A percentile compares a stretch with the other conserved stretches of the same genome.
Conservation (phyloP, 2,329 filamentous ascomycete genomes). For the Calonectria pauciramosa region DNA sequence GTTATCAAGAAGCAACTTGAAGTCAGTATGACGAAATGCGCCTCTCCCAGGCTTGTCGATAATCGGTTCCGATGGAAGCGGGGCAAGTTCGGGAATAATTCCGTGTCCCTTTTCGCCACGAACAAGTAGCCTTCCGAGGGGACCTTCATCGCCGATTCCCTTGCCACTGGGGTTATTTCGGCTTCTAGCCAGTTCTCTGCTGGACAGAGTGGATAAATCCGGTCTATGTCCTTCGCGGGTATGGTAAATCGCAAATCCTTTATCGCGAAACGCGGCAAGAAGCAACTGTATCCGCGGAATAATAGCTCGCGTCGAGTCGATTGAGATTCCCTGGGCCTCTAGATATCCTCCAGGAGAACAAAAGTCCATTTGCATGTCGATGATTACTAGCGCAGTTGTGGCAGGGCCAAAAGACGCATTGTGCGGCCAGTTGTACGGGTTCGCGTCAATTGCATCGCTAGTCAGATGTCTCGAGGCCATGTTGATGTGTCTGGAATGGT, state of each 20-base stretch:
- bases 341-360: constrained; percentile 7
- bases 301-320: background rate
- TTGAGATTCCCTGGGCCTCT: constrained; percentile 1
- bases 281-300: constrained; percentile 2
- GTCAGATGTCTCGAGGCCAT: background rate
- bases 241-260: constrained; percentile 1
- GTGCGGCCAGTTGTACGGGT: background rate
- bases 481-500: background rate
- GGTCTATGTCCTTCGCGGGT: constrained; percentile 5
- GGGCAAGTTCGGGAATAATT: constrained; percentile 5
- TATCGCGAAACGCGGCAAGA: background rate
- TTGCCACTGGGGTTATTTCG: constrained; percentile 5
- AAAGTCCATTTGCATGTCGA: constrained; percentile 19
- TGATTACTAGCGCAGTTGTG: background rate
- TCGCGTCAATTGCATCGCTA: background rate
- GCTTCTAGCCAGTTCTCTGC: background rate
- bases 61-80: constrained; percentile 2
- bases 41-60: constrained; percentile 18
- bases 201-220: constrained; percentile 9
- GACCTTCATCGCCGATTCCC: constrained; percentile 10
- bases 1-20: constrained; percentile 11
- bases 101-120: constrained; percentile 13
- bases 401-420: background rate
- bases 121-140: background rate
- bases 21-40: constrained; percentile 13